phyloP scores from a whole-genome alignment of 768 basidiomycete species.

The Tephrocybe sp. region DNA sequence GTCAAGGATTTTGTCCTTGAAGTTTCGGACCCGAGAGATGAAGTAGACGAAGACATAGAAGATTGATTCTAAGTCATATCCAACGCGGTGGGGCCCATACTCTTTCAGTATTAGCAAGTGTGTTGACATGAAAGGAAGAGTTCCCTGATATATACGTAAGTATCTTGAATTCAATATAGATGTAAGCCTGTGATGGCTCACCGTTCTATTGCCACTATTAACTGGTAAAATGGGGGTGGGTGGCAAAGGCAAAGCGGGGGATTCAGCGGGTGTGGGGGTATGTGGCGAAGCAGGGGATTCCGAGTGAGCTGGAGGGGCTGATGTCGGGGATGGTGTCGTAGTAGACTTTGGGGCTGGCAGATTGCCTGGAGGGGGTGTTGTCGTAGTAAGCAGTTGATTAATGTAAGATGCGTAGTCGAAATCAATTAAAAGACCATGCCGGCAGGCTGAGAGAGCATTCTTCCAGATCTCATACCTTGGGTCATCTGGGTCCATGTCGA shows the following conservation, averaged over 20 bases:
- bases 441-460: not conserved
- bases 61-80: not conserved
- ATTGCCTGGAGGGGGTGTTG: not conserved
- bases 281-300: too few relatives aligned
- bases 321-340: not conserved
- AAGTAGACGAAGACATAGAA: not conserved
- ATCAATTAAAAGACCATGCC: not conserved
- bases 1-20: not conserved
- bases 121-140: too few relatives aligned
- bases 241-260: too few relatives aligned
- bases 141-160: too few relatives aligned
- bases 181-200: too few relatives aligned
- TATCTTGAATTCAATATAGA: too few relatives aligned
- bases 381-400: too few relatives aligned
- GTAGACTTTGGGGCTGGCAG: not conserved
- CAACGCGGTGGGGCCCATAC: not conserved
- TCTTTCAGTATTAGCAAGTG: not conserved
- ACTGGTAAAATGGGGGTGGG: not conserved
- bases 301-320: not conserved
- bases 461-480: not conserved
- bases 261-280: too few relatives aligned
- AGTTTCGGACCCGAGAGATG: not conserved
- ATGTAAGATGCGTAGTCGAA: slow-evolving; percentile 4
- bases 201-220: not conserved
- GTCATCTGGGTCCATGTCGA: not conserved